Conservation (phyloP, 108 stramenopile species). For the Aurantiochytrium sp. region DNA sequence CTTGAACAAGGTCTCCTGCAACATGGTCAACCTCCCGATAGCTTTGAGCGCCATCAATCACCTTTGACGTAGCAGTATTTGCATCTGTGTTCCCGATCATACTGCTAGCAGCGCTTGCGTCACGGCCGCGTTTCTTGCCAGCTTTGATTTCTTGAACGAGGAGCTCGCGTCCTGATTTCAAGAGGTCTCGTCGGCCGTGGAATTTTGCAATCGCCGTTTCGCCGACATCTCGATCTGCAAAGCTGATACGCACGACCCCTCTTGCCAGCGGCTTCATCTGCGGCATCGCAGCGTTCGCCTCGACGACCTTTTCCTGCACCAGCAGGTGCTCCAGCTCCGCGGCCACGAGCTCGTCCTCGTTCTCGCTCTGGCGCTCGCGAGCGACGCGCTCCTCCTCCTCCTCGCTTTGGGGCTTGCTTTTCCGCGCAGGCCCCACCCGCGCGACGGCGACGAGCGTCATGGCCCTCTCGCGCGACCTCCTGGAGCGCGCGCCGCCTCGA, state of each 20-base stretch:
- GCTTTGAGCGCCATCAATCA: background rate
- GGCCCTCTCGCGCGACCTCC: too few relatives aligned
- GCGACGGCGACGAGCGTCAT: too few relatives aligned
- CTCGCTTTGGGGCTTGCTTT: too few relatives aligned
- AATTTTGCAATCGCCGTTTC: background rate
- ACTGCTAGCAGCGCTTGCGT: too few relatives aligned
- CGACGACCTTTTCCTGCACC: background rate
- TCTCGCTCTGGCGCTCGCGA: too few relatives aligned
- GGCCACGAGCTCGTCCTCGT: background rate
- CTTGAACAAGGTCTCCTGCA: background rate
- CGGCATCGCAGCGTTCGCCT: background rate
- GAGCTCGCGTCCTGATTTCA: too few relatives aligned
- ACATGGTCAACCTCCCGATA: background rate
- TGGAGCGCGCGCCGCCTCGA: too few relatives aligned
- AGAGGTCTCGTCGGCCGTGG: background rate
- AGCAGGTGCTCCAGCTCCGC: background rate
- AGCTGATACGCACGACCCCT: background rate
- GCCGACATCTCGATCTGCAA: background rate
- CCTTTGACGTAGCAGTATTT: background rate
- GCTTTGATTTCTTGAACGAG: too few relatives aligned
- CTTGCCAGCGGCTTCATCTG: background rate
- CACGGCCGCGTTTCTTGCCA: too few relatives aligned
- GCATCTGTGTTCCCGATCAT: too few relatives aligned
- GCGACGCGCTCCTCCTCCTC: too few relatives aligned
- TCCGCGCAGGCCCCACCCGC: too few relatives aligned